phyloP scores from a whole-genome alignment of 495 filamentous ascomycete species.

The Penicillium desertorum region DNA sequence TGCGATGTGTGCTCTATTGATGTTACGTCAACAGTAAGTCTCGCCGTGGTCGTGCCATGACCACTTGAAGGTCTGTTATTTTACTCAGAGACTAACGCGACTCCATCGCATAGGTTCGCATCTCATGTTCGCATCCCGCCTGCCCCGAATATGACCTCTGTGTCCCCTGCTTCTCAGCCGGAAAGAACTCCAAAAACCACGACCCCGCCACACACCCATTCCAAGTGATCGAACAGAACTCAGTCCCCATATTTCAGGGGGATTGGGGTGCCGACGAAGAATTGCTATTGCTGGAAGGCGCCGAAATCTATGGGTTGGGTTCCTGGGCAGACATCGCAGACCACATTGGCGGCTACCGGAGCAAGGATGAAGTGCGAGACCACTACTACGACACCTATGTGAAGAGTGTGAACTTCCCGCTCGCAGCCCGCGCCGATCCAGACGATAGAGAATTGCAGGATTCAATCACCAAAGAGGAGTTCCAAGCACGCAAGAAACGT shows the following conservation, averaged over 20 bases:
- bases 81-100: slow-evolving; percentile 6
- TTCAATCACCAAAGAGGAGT: slow-evolving; percentile 82
- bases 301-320: slow-evolving; percentile 95
- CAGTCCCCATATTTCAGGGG: slow-evolving; percentile 88
- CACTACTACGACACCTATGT: slow-evolving; percentile 91
- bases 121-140: slow-evolving; percentile 77
- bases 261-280: slow-evolving; percentile 99
- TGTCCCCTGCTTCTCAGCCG: slow-evolving; percentile 88
- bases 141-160: slow-evolving; percentile 97
- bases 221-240: slow-evolving; percentile 96
- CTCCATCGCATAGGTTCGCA: slow-evolving; percentile 67
- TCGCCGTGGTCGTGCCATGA: neutral
- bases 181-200: slow-evolving; percentile 73
- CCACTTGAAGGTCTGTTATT: neutral
- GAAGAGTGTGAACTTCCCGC: slow-evolving; percentile 75
- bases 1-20: slow-evolving; percentile 95
- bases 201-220: slow-evolving; percentile 81
- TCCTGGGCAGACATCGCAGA: slow-evolving; percentile 98
- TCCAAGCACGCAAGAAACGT: slow-evolving; percentile 90
- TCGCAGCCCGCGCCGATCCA: slow-evolving; percentile 80
- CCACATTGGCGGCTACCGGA: slow-evolving; percentile 91
- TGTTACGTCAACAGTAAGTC: slow-evolving; percentile 86
- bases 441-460: slow-evolving; percentile 73
- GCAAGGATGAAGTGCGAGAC: slow-evolving; percentile 90
- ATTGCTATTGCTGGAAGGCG: slow-evolving; percentile 84